A percentile compares a stretch with the other conserved stretches of the same genome.
Evolutionary conservation across 495 filamentous ascomycete genomes (phyloP).

Genomic region (Lasiosphaeris hirsuta): DNA sequence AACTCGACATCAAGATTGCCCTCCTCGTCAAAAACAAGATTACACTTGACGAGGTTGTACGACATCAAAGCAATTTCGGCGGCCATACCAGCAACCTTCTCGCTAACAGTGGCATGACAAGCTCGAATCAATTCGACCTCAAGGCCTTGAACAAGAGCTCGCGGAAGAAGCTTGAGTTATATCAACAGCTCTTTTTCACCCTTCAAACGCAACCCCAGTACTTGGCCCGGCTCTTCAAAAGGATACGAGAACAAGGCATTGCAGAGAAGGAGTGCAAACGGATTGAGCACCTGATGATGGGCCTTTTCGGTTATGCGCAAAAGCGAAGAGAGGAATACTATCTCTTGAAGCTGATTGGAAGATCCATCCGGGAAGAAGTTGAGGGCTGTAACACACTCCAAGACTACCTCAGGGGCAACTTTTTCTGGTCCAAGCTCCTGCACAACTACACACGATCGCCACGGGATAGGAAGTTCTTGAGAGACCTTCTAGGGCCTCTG

Average conservation of each 20-base stretch:
- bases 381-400: slow-evolving; percentile 68
- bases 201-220: slow-evolving; percentile 97
- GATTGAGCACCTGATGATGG: slow-evolving; percentile 92
- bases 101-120: slow-evolving; percentile 81
- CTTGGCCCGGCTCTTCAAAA: slow-evolving; percentile 79
- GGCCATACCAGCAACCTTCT: slow-evolving; percentile 84
- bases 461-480: slow-evolving; percentile 85
- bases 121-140: slow-evolving; percentile 88
- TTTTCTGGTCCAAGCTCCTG: slow-evolving; percentile 88
- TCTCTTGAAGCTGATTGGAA: slow-evolving; percentile 80
- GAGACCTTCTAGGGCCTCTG: slow-evolving; percentile 75
- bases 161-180: slow-evolving; percentile 88
- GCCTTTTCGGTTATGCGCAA: slow-evolving; percentile 94
- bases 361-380: slow-evolving; percentile 83
- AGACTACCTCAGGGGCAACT: slow-evolving; percentile 85
- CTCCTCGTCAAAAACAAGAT: slow-evolving; percentile 99
- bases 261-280: slow-evolving; percentile 90
- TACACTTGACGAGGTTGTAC: slow-evolving; percentile 94
- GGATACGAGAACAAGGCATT: slow-evolving; percentile 77
- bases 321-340: slow-evolving; percentile 97
- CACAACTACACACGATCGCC: slow-evolving; percentile 87
- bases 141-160: slow-evolving; percentile 97
- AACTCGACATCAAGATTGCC: slow-evolving; percentile 98
- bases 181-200: slow-evolving; percentile 97
- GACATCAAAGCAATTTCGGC: slow-evolving; percentile 94